These are phyloP conservation scores for Physcomitrellopsis africana DNA, from an alignment of 225 moss, liverwort and hornwort species.

Conservation along the genomic window DNA sequence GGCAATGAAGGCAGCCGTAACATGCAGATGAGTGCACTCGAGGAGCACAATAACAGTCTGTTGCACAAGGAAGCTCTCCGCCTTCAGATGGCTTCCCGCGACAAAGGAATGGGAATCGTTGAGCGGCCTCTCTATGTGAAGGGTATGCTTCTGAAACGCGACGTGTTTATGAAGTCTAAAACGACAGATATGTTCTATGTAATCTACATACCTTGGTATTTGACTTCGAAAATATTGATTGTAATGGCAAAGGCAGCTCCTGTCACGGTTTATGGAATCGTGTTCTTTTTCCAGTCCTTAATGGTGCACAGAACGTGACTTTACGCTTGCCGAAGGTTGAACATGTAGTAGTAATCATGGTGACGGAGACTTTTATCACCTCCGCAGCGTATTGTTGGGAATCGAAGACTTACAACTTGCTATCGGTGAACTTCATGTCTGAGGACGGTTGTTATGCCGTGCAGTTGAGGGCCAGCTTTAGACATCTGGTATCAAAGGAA, in stretches of 20 bases:
- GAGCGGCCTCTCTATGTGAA: constrained; percentile 89
- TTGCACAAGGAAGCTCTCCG: constrained; percentile 97
- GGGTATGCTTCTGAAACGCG: constrained; percentile 51
- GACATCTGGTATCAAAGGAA: constrained; percentile 4
- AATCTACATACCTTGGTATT: neutral
- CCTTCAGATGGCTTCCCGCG: constrained; percentile 95
- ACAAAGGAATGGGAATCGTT: constrained; percentile 88
- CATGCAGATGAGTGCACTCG: constrained; percentile 99
- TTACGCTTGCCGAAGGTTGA: too few relatives aligned
- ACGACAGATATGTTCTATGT: neutral
- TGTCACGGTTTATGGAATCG: too few relatives aligned
- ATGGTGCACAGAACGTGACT: too few relatives aligned
- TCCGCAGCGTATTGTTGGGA: constrained; percentile 7
- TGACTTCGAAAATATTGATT: too few relatives aligned
- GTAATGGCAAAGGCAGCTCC: too few relatives aligned
- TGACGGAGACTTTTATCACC: too few relatives aligned
- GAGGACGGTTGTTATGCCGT: constrained; percentile 16
- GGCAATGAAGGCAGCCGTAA: constrained; percentile 99
- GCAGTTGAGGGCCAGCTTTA: constrained; percentile 12
- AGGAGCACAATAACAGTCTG: constrained; percentile 97
- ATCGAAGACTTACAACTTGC: neutral
- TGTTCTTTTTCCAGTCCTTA: too few relatives aligned
- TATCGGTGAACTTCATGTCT: constrained; percentile 11
- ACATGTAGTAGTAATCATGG: too few relatives aligned
- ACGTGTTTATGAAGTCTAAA: constrained; percentile 6